Conservation (phyloP, 345 rosid species). For the Citropsis articulata region DNA sequence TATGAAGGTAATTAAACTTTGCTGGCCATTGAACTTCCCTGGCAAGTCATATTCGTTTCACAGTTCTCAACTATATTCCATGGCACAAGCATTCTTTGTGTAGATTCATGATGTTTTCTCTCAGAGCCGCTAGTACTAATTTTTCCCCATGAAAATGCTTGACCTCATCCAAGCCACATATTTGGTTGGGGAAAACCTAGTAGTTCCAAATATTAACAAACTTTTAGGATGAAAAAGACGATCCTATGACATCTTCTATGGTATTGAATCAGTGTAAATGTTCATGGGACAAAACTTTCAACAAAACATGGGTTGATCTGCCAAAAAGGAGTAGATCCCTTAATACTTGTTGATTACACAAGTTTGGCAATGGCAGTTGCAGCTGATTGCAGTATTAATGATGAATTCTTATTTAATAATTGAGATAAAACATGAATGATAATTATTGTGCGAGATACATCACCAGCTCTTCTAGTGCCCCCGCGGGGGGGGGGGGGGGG, state of each 20-base stretch:
- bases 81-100: background rate
- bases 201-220: background rate
- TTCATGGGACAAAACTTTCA: background rate
- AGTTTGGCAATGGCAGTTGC: background rate
- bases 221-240: background rate
- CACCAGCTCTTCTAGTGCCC: too few relatives aligned
- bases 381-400: background rate
- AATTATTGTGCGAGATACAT: too few relatives aligned
- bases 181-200: background rate
- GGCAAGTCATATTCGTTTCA: background rate
- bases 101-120: background rate
- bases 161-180: background rate
- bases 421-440: too few relatives aligned
- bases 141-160: background rate
- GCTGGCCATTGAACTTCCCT: background rate
- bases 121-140: background rate
- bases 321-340: background rate
- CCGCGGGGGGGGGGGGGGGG: too few relatives aligned
- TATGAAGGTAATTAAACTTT: slow-evolving; percentile 46
- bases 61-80: background rate
- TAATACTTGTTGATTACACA: background rate
- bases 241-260: background rate
- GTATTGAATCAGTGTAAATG: background rate
- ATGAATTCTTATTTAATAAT: too few relatives aligned
- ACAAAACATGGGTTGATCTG: background rate